Conservation (phyloP, 2,329 filamentous ascomycete genomes). For the Ambrosiella cleistominuta region DNA sequence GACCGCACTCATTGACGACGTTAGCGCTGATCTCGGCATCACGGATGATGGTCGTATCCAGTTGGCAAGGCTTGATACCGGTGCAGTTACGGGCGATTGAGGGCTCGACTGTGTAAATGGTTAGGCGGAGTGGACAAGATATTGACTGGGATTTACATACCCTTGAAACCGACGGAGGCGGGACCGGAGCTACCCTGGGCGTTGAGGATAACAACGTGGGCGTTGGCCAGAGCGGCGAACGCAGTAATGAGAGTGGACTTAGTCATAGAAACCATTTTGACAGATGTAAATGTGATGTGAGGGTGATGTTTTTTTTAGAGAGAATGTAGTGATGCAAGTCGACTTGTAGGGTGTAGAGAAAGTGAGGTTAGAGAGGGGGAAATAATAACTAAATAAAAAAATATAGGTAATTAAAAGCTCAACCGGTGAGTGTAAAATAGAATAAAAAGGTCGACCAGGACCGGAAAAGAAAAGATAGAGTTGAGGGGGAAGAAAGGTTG, state of each 20-base stretch:
- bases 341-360: background rate
- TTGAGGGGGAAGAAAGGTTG: slow-evolving; percentile 2
- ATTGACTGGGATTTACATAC: slow-evolving; percentile 16
- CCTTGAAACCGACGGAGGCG: slow-evolving; percentile 31
- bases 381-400: slow-evolving; percentile 16
- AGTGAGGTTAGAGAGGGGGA: slow-evolving; percentile 7
- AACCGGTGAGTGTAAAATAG: slow-evolving; percentile 11
- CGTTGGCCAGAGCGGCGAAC: slow-evolving; percentile 19
- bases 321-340: slow-evolving; percentile 2
- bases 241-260: slow-evolving; percentile 19
- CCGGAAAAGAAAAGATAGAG: slow-evolving; percentile 12
- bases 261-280: slow-evolving; percentile 23
- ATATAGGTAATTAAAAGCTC: slow-evolving; percentile 12
- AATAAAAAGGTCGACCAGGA: slow-evolving; percentile 13
- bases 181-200: slow-evolving; percentile 30
- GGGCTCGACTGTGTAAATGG: slow-evolving; percentile 26
- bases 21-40: slow-evolving; percentile 35
- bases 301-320: background rate
- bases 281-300: slow-evolving; percentile 15
- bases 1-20: slow-evolving; percentile 41
- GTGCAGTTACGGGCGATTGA: slow-evolving; percentile 44
- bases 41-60: slow-evolving; percentile 45
- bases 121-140: slow-evolving; percentile 1
- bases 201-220: slow-evolving; percentile 30
- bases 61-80: slow-evolving; percentile 46